Base-by-base conservation (phyloP, 1,284 basidiomycete species). In the Ceratobasidium papillatum region DNA sequence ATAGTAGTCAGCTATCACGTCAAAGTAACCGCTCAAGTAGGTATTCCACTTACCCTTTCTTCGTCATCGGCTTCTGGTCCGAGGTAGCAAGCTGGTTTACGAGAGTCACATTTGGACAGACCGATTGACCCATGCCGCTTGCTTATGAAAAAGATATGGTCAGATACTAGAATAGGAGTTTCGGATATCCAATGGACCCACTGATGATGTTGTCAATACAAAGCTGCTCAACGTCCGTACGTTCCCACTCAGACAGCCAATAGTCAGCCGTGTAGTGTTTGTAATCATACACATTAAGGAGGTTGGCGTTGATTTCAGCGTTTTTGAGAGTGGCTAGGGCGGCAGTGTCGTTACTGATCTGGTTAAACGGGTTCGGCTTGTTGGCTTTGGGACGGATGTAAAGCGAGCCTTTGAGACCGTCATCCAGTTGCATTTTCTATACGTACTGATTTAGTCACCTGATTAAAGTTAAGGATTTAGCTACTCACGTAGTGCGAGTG, bases 121-220 rank as follows among this genome's bases (percentile, higher is more conserved):
- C 25, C 38, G 54, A 52, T 30, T 51, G 66, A 22, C 66, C 66
- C 43, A 58, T 58, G 52, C 66, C 66, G n/a, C 36, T 69, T 4
- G 54, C 66, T 69, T n/a, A n/a, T n/a, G n/a, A n/a, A n/a, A n/a
- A n/a, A n/a, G n/a, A n/a, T n/a, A 27, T n/a, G 11, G 9, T 4
- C 5, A n/a, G n/a, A n/a, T 7, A 1, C 8, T 17, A 30, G 8
- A 54, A 17, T 9, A 47, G 25, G 17, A 25, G 43, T 17, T n/a
- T 11, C 22, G 14, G 8, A 9, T 22, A 9, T 8, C n/a, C n/a
- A 9, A 51, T 22, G 1, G 2, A 14, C 65, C 25, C n/a, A 68
- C 65, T 68, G 25, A 75, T 38, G 14, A 76, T 45, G n/a, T 72
- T 74, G 38, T 76, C 75, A 30, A 76, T 64, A 36, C 75, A 76